Percentiles rank a stretch among this genome's conserved stretches.
Evolutionary conservation across 2,329 filamentous ascomycete genomes (phyloP).

Genomic region (Fusarium austroafricanum): DNA sequence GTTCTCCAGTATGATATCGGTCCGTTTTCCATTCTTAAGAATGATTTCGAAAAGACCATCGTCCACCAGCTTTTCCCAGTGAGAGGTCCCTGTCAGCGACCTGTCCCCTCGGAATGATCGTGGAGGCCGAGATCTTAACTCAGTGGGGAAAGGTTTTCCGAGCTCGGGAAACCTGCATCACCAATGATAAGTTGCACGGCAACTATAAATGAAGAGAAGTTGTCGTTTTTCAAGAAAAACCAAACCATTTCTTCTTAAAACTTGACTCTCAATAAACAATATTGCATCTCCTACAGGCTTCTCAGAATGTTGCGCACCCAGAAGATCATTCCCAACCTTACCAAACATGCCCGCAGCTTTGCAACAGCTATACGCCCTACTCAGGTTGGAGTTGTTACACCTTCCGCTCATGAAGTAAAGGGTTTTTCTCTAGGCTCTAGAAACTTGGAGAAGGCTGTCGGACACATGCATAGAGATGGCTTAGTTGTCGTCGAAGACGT

Average conservation of each 20-base stretch:
- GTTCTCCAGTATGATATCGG: accelerated
- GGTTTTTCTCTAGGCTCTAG: slow-evolving; percentile 54
- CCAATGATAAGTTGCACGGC: background rate
- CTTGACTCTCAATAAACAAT: accelerated
- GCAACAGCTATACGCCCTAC: slow-evolving; percentile 8
- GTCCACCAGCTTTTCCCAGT: too few species aligned
- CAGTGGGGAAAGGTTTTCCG: slow-evolving; percentile 40
- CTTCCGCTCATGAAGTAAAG: slow-evolving; percentile 56
- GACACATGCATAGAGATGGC: slow-evolving; percentile 64
- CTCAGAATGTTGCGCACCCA: slow-evolving; percentile 25
- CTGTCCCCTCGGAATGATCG: background rate
- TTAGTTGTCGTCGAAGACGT: slow-evolving; percentile 67
- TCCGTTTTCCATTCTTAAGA: too few species aligned
- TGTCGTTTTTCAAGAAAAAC: background rate
- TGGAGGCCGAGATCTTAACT: background rate
- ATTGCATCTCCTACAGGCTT: background rate
- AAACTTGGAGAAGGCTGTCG: slow-evolving; percentile 67
- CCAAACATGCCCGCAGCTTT: slow-evolving; percentile 18
- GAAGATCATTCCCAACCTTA: slow-evolving; percentile 4
- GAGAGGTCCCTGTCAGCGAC: background rate
- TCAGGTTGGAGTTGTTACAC: slow-evolving; percentile 43
- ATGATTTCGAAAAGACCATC: background rate
- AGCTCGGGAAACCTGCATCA: slow-evolving; percentile 41
- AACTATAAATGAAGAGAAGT: slow-evolving; percentile 32
- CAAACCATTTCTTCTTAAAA: background rate